Conservation (phyloP, 495 filamentous ascomycete genomes). For the Penicillium macrosclerotiorum region DNA sequence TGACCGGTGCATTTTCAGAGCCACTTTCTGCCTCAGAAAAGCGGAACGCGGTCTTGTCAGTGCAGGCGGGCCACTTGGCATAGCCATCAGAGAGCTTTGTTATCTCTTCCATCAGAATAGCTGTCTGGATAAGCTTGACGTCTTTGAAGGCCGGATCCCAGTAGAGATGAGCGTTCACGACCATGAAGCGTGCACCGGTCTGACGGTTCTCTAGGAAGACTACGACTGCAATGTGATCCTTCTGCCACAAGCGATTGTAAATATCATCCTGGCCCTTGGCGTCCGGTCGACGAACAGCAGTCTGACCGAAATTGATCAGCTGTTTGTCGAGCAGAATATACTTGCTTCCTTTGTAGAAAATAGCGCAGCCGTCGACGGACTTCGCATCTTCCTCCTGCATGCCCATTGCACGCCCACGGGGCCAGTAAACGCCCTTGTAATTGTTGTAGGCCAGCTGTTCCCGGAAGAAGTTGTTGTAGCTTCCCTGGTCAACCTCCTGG, state of each 20-base stretch:
- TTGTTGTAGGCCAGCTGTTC: conserved; percentile 76
- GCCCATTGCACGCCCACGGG: conserved; percentile 80
- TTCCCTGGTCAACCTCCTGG: conserved; percentile 88
- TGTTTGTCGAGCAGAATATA: conserved; percentile 93
- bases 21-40: conserved; percentile 59
- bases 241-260: conserved; percentile 96
- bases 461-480: conserved; percentile 84
- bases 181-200: conserved; percentile 84
- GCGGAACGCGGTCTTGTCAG: conserved; percentile 74
- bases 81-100: conserved; percentile 81
- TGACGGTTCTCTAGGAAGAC: conserved; percentile 85
- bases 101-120: conserved; percentile 88
- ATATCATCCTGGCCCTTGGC: conserved; percentile 95
- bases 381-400: conserved; percentile 87
- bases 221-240: conserved; percentile 90
- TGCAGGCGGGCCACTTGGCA: conserved; percentile 67
- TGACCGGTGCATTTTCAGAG: conserved; percentile 45
- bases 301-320: conserved; percentile 84
- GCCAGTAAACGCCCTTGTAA: conserved; percentile 92
- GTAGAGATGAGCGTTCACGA: conserved; percentile 89
- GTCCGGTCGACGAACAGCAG: conserved; percentile 87
- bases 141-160: conserved; percentile 91
- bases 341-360: conserved; percentile 90
- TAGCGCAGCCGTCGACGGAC: conserved; percentile 89
- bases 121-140: conserved; percentile 92